A percentile compares a stretch with the other conserved stretches of the same genome.
phyloP scores from a whole-genome alignment of 148 eudicot genomes.

The Heliamphora exappendiculata region DNA sequence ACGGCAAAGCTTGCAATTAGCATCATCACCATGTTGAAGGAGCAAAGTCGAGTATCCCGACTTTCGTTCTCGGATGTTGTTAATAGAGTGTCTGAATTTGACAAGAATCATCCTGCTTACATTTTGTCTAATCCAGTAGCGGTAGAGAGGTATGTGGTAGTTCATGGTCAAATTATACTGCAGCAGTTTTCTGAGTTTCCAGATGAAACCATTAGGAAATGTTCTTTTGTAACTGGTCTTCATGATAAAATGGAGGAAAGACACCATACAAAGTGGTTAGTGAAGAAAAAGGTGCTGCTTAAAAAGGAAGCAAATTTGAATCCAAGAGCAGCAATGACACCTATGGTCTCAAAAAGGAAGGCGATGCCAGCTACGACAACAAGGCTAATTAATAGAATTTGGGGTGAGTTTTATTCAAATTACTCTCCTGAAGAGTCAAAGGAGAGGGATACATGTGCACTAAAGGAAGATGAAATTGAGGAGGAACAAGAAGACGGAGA shows the following conservation, averaged over 20 bases:
- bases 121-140: conserved; percentile 53
- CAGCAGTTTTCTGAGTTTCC: conserved; percentile 92
- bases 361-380: conserved; percentile 95
- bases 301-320: conserved; percentile 61
- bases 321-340: conserved; percentile 69
- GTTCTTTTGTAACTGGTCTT: conserved; percentile 71
- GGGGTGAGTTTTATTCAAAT: conserved; percentile 90
- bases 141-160: conserved; percentile 80
- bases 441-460: conserved; percentile 31
- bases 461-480: conserved; percentile 17
- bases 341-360: conserved; percentile 65
- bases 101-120: conserved; percentile 61
- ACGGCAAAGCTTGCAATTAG: conserved; percentile 74
- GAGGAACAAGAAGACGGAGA: conserved; percentile 33
- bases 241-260: conserved; percentile 64
- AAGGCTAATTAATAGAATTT: conserved; percentile 78
- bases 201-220: conserved; percentile 61
- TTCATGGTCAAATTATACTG: conserved; percentile 86
- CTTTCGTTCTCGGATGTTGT: conserved; percentile 71
- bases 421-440: conserved; percentile 62
- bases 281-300: conserved; percentile 59
- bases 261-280: conserved; percentile 91
- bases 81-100: conserved; percentile 58
- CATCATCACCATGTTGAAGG: conserved; percentile 77
- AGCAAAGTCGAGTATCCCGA: conserved; percentile 78